These are phyloP conservation scores for Epichloe uncinata DNA, from an alignment of 2,329 filamentous ascomycete species.

Conservation along the genomic window DNA sequence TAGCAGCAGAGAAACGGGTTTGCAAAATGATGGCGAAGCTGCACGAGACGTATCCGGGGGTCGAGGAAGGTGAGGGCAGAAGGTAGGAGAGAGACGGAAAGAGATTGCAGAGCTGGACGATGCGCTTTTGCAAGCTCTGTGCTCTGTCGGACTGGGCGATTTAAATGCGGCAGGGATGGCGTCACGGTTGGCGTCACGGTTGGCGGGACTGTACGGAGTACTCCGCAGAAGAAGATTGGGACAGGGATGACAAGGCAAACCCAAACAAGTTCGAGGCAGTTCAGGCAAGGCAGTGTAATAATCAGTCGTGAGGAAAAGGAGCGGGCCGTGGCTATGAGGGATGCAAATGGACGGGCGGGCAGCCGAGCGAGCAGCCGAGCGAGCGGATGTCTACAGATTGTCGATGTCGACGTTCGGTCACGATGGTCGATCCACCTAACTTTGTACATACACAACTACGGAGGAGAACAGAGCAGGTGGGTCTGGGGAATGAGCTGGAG, in stretches of 20 bases:
- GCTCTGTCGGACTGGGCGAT: conserved; percentile 2
- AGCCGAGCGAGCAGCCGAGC: too few relatives aligned
- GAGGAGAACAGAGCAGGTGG: background rate
- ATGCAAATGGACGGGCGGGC: background rate
- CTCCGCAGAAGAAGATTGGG: background rate
- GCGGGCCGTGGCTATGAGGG: too few relatives aligned
- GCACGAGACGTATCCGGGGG: background rate
- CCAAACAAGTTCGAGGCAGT: background rate
- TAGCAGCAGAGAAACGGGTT: background rate
- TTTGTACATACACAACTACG: too few relatives aligned
- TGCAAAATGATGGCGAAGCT: background rate
- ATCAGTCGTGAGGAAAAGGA: too few relatives aligned
- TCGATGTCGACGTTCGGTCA: background rate
- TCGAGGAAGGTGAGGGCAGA: background rate
- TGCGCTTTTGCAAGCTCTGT: background rate
- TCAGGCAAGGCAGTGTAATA: too few relatives aligned
- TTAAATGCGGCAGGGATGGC: conserved; percentile 6
- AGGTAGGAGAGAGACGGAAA: background rate
- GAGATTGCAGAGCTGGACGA: background rate
- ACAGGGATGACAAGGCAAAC: background rate
- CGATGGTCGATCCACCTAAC: background rate
- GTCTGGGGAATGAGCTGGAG: too few relatives aligned
- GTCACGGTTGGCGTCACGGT: conserved; percentile 4
- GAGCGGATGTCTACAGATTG: background rate
- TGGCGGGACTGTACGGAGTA: background rate